Evolutionary conservation across 495 filamentous ascomycete species (phyloP).

Genomic region (Geoglossum glabrum): DNA sequence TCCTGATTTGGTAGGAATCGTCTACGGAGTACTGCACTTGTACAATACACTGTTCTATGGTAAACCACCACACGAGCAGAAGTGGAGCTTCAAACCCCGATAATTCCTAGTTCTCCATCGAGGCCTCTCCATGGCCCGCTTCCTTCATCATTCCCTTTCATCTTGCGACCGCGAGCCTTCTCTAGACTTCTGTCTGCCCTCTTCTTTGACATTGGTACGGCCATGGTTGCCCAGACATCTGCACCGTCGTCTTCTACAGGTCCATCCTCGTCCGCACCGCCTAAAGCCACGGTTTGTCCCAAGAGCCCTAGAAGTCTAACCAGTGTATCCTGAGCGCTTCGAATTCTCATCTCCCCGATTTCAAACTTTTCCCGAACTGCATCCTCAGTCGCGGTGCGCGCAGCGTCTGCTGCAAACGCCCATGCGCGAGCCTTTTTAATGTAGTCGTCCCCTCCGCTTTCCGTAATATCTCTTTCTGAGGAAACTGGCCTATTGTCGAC

Average conservation of each 20-base stretch:
- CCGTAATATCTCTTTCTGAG: slow-evolving; percentile 8
- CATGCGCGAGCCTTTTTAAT: slow-evolving; percentile 24
- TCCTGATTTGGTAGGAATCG: neutral
- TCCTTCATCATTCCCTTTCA: neutral
- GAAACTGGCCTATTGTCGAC: slow-evolving; percentile 2
- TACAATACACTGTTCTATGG: too few relatives aligned
- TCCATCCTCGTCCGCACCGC: neutral
- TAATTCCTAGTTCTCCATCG: neutral
- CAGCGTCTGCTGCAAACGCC: slow-evolving; percentile 28
- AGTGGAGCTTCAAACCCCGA: neutral
- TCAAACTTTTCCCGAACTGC: slow-evolving; percentile 13
- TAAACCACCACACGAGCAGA: neutral
- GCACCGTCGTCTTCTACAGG: slow-evolving; percentile 5
- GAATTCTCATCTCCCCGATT: slow-evolving; percentile 12
- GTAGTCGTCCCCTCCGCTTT: slow-evolving; percentile 16
- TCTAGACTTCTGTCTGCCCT: neutral
- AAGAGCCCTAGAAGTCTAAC: slow-evolving; percentile 16
- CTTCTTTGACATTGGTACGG: neutral
- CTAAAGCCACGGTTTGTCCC: slow-evolving; percentile 8
- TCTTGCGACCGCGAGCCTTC: neutral
- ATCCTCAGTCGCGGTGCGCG: slow-evolving; percentile 16
- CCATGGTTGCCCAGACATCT: slow-evolving; percentile 20
- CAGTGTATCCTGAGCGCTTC: slow-evolving; percentile 17
- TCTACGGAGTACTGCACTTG: too few relatives aligned
- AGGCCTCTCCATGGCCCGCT: neutral